phyloP scores from a whole-genome alignment of 345 rosid genomes.

The Pseudoturritis turrita region DNA sequence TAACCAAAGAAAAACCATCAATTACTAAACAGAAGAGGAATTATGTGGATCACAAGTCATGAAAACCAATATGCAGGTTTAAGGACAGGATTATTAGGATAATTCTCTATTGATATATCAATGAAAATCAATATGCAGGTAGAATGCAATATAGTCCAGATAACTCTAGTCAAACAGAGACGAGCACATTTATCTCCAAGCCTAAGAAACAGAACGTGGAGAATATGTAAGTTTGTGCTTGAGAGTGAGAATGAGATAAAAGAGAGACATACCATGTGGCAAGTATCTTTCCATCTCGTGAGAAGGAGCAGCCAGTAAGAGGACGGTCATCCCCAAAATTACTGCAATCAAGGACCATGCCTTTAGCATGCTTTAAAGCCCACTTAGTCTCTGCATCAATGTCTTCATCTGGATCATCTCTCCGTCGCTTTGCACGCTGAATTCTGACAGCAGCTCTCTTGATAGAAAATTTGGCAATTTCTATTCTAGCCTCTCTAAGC shows the following conservation, averaged over 20 bases:
- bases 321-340: conserved; percentile 90
- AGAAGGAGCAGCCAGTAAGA: conserved; percentile 89
- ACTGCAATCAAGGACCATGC: conserved; percentile 72
- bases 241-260: background rate
- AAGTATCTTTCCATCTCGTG: conserved; percentile 69
- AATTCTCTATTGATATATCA: background rate
- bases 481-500: conserved; percentile 66
- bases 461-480: conserved; percentile 70
- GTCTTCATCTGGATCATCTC: conserved; percentile 94
- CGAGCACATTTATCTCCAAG: background rate
- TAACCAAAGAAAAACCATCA: conserved; percentile 23
- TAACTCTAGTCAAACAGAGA: background rate
- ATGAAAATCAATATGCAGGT: background rate
- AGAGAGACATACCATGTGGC: conserved; percentile 69
- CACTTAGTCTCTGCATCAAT: conserved; percentile 81
- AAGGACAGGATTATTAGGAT: background rate
- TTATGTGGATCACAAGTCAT: conserved; percentile 12
- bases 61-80: too few relatives aligned
- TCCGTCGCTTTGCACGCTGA: conserved; percentile 61
- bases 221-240: background rate
- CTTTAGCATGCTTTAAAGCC: conserved; percentile 59
- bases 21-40: conserved; percentile 17
- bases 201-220: background rate
- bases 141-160: background rate
- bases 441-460: conserved; percentile 64